These are phyloP conservation scores for Aspergillus unguis DNA, from an alignment of 2,329 filamentous ascomycete species.

Conservation along the genomic window DNA sequence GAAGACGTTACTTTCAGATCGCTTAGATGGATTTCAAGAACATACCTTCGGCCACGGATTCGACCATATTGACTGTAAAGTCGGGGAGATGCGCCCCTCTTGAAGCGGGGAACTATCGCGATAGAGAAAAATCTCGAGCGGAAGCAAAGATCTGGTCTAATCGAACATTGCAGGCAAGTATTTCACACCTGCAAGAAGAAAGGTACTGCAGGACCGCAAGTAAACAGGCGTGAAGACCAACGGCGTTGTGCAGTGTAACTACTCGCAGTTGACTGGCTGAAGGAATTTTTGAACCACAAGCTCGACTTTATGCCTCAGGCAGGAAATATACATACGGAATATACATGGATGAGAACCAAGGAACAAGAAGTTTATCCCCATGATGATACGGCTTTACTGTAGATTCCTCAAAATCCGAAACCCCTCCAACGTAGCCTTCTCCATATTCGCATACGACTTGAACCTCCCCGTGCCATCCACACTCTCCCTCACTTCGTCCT, in stretches of 20 bases:
- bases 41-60: constrained; percentile 12
- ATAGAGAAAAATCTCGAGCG: neutral
- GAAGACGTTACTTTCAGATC: neutral
- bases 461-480: neutral
- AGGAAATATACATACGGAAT: neutral
- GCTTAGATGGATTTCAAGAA: neutral
- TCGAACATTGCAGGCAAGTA: neutral
- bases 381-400: neutral
- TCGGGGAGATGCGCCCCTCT: neutral
- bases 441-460: constrained; percentile 4
- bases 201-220: neutral
- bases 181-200: neutral
- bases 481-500: constrained; percentile 31
- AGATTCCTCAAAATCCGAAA: constrained; percentile 1
- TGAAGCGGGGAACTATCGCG: neutral
- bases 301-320: constrained; percentile 4
- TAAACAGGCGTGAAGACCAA: neutral
- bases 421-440: constrained; percentile 1
- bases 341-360: neutral
- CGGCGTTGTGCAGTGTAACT: no score
- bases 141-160: neutral
- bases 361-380: neutral
- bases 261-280: neutral
- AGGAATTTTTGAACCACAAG: neutral
- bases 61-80: constrained; percentile 10